Base-by-base conservation (phyloP, 192 early-diverging fungal genomes). In the Coemansia sp. region DNA sequence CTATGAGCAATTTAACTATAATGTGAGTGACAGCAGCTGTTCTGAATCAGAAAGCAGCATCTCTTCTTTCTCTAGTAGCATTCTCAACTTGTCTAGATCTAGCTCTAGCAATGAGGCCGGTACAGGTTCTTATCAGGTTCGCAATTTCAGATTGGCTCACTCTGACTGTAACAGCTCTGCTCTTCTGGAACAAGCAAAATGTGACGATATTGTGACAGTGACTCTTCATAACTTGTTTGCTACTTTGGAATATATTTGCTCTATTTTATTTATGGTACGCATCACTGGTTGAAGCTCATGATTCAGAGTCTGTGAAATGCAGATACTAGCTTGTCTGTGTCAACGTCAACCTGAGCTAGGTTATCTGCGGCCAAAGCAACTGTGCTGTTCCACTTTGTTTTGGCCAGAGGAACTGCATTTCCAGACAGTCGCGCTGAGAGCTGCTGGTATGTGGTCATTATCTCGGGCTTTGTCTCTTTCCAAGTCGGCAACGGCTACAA, bases 341-440 rank as follows among this genome's bases (percentile, higher is more conserved):
- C 60, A 17, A 72, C 22, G 23, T 72, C 67, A 48, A 69, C 31
- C 37, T 63, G 57, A 2, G 60, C 19, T 42, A 64, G 51, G 34
- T 58, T 23, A 21, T 22, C 28, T 5, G 68, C 77, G 1, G 57
- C 58, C 19, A 54, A 31, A 15, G 52, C 37, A 10, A 79, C 22
- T 2, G 64, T 55, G 14, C 51, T 36, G 48, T 79, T 79, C 77
- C 77, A 79, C 38, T 66, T 64, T 9, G 71, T 59, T 38, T 79
- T 79, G 38, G 77, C 77, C 25, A 74, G 59, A 15, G 77, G 71
- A 25, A 74, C 51, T 6, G 77, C 68, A n/a, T 61, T 73, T 9
- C 63, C 51, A 3, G 71, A 74, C 36, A 80, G 17, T 14, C 60
- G 71, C 7, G 71, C 65, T 4, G 62, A 55, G 38, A 80, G 15